Conservation (phyloP, 2,329 filamentous ascomycete genomes). For the Zasmidium angulare region DNA sequence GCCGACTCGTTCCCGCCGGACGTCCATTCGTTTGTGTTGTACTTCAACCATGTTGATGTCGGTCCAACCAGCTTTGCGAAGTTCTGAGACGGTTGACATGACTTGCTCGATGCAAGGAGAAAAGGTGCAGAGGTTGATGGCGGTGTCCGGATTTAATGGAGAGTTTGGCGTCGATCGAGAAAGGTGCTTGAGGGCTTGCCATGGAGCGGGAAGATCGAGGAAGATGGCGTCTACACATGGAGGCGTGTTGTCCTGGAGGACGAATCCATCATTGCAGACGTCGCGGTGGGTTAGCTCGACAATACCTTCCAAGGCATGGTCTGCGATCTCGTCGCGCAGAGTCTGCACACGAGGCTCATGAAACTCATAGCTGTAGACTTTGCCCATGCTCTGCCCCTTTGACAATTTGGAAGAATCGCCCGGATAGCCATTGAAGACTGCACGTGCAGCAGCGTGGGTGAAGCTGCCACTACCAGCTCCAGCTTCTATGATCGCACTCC, state of each 20-base stretch:
- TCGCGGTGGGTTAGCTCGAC: conserved; percentile 76
- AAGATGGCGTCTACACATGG: conserved; percentile 71
- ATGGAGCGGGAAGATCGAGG: conserved; percentile 77
- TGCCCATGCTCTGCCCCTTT: conserved; percentile 51
- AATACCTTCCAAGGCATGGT: conserved; percentile 64
- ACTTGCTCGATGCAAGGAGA: conserved; percentile 97
- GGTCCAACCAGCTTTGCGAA: conserved; percentile 82
- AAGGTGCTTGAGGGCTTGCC: conserved; percentile 76
- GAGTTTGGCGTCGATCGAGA: conserved; percentile 51
- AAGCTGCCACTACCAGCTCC: conserved; percentile 82
- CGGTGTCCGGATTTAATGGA: conserved; percentile 68
- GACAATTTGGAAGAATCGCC: conserved; percentile 13
- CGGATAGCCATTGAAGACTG: conserved; percentile 71
- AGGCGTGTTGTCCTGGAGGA: conserved; percentile 43
- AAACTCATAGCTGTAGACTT: conserved; percentile 81
- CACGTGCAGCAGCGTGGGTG: conserved; percentile 73
- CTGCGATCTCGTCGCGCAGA: conserved; percentile 67
- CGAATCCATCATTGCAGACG: conserved; percentile 74
- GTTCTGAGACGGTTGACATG: conserved; percentile 74
- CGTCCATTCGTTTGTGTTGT: conserved; percentile 73
- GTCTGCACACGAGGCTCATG: conserved; percentile 70
- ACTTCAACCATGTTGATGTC: conserved; percentile 94
- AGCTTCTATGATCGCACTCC: conserved; percentile 73
- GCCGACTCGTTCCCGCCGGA: conserved; percentile 78
- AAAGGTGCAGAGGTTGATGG: conserved; percentile 86